Conservation (phyloP, 441 rosid species). For the Daphne laureola region DNA sequence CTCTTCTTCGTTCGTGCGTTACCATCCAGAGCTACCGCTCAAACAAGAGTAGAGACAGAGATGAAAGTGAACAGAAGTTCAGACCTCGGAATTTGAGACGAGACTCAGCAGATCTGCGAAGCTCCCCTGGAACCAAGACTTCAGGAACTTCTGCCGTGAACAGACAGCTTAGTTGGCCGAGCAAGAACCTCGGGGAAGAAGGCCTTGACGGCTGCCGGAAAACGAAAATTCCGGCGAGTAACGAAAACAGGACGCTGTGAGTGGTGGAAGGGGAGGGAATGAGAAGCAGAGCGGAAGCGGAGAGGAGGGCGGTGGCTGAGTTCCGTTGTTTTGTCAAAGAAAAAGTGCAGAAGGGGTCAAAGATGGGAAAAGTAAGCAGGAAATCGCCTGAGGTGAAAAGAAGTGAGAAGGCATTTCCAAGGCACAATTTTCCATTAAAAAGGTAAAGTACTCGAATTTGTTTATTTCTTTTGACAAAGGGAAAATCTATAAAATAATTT, state of each 20-base stretch:
- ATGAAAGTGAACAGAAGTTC: constrained; percentile 3
- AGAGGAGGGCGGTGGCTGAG: constrained; percentile 1
- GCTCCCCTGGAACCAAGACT: constrained; percentile 11
- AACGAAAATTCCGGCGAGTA: not conserved
- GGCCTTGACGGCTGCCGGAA: constrained; percentile 1
- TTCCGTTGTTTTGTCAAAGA: not conserved
- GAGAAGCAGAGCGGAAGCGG: constrained; percentile 3
- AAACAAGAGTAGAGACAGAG: not conserved
- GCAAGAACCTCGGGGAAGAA: not conserved
- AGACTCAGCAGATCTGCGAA: constrained; percentile 25
- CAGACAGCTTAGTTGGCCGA: not conserved
- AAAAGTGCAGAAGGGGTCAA: constrained; percentile 28
- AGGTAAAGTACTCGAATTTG: not conserved
- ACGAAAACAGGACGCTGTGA: not conserved
- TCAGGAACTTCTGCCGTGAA: not conserved
- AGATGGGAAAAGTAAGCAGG: constrained; percentile 24
- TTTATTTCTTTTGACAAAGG: not conserved
- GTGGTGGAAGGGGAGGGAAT: constrained; percentile 15
- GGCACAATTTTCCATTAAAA: not conserved
- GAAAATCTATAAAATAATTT: too few relatives aligned
- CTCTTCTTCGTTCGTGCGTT: constrained; percentile 1
- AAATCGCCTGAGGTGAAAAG: constrained; percentile 15
- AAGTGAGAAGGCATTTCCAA: constrained; percentile 24
- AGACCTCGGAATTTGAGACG: not conserved
- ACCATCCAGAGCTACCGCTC: constrained; percentile 10